Percentiles rank a stretch among this genome's conserved stretches.
These are phyloP conservation scores for Penicillium hesseltinei DNA, from an alignment of 2,329 filamentous ascomycete genomes.

Conservation along the genomic window DNA sequence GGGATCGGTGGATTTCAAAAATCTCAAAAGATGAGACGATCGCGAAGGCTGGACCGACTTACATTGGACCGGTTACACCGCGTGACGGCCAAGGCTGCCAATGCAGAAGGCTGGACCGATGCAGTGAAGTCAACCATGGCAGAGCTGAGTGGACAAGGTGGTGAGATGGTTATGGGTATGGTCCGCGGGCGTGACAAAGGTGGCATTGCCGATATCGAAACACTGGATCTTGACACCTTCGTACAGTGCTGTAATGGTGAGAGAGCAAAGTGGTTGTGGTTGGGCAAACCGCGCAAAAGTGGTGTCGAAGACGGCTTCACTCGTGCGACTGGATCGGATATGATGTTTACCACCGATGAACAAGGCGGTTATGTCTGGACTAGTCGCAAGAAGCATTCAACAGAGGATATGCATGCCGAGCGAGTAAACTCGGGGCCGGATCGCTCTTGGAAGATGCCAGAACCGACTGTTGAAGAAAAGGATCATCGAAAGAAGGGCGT, in stretches of 20 bases:
- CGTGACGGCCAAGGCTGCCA: conserved; percentile 84
- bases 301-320: conserved; percentile 32
- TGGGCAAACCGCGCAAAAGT: conserved; percentile 76
- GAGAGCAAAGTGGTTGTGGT: conserved; percentile 89
- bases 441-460: conserved; percentile 31
- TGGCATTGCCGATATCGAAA: conserved; percentile 89
- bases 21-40: conserved; percentile 73
- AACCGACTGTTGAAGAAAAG: conserved; percentile 37
- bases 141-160: conserved; percentile 88
- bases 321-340: conserved; percentile 36
- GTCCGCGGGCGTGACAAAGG: conserved; percentile 82
- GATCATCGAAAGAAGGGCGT: conserved; percentile 67
- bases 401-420: conserved; percentile 40
- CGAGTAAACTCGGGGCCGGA: conserved; percentile 33
- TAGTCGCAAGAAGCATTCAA: conserved; percentile 38
- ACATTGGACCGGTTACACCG: conserved; percentile 79
- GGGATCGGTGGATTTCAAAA: conserved; percentile 90
- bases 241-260: conserved; percentile 75
- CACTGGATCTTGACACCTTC: conserved; percentile 81
- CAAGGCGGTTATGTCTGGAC: conserved; percentile 49
- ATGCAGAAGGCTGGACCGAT: conserved; percentile 83
- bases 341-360: conserved; percentile 47
- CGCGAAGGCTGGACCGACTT: conserved; percentile 75
- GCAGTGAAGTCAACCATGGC: conserved; percentile 94
- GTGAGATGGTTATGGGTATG: conserved; percentile 94